Evolutionary conservation across 805 yeast species (phyloP).

Genomic region (Kuraishia floccosa): DNA sequence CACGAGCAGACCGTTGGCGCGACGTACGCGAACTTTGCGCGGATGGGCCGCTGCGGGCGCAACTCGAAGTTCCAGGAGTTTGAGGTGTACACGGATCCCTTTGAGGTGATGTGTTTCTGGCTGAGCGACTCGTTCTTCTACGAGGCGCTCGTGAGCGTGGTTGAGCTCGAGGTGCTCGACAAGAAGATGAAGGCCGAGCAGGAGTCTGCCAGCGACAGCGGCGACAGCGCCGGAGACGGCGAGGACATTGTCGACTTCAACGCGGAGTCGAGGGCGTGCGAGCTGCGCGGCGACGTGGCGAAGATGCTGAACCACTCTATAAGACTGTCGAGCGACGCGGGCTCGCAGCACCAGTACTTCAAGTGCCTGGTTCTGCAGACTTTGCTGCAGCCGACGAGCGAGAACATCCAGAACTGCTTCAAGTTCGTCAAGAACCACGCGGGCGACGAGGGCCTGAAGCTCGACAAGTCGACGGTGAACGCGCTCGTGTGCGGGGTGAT

Average conservation of each 20-base stretch:
- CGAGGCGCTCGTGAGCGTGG: not conserved
- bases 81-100: not conserved
- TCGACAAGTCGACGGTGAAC: slow-evolving; percentile 1
- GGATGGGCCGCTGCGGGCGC: not conserved
- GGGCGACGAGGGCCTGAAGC: slow-evolving; percentile 1
- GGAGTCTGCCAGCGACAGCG: too few species aligned
- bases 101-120: not conserved
- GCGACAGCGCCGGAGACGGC: not conserved
- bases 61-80: too few species aligned
- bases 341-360: not conserved
- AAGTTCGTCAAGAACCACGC: slow-evolving; percentile 3
- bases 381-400: slow-evolving; percentile 9
- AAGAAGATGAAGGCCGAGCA: not conserved
- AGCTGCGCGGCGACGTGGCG: too few species aligned
- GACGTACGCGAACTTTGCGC: not conserved
- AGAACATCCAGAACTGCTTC: slow-evolving; percentile 8
- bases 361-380: slow-evolving; percentile 8
- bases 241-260: too few species aligned
- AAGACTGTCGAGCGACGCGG: too few species aligned
- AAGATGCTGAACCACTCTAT: too few species aligned
- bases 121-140: not conserved
- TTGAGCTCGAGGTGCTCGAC: not conserved
- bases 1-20: not conserved
- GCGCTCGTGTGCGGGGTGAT: slow-evolving; percentile 13
- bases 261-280: too few species aligned